These are phyloP conservation scores for Peribolospora kevripleyi DNA, from an alignment of 768 basidiomycete species.

Conservation along the genomic window DNA sequence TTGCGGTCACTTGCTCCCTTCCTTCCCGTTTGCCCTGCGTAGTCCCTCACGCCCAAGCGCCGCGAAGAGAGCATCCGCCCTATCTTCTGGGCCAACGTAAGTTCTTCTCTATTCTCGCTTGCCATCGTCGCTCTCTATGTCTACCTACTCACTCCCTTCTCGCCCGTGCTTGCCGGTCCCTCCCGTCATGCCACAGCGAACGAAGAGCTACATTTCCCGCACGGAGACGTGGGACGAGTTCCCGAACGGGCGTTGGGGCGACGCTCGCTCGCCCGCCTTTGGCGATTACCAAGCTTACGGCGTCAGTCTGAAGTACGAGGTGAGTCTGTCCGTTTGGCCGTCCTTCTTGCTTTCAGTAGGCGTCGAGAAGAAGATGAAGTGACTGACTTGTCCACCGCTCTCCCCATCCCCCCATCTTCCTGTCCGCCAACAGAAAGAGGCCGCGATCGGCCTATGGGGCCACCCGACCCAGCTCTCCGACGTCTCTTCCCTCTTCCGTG, in stretches of 20 bases:
- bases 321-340: neutral
- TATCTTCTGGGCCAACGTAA: constrained; percentile 89
- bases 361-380: neutral
- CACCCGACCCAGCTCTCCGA: constrained; percentile 40
- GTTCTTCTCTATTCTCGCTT: neutral
- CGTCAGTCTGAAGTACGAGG: constrained; percentile 55
- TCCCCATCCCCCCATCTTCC: neutral
- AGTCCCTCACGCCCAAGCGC: constrained; percentile 79
- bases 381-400: constrained; percentile 2
- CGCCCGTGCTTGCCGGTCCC: too few species aligned
- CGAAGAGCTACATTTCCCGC: too few species aligned
- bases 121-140: neutral
- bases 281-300: constrained; percentile 93
- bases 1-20: neutral
- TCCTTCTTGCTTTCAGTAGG: neutral
- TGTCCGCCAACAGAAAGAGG: constrained; percentile 28
- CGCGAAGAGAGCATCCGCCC: constrained; percentile 82
- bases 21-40: constrained; percentile 7
- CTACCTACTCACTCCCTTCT: neutral
- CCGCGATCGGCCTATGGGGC: constrained; percentile 48
- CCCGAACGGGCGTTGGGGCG: constrained; percentile 95
- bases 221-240: constrained; percentile 31
- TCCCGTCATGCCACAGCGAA: too few species aligned
- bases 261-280: constrained; percentile 87
- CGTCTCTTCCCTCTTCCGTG: constrained; percentile 50